A percentile compares a stretch with the other conserved stretches of the same genome.
Evolutionary conservation across 2,329 filamentous ascomycete species (phyloP).

Genomic region (Aspergillus neoniger): DNA sequence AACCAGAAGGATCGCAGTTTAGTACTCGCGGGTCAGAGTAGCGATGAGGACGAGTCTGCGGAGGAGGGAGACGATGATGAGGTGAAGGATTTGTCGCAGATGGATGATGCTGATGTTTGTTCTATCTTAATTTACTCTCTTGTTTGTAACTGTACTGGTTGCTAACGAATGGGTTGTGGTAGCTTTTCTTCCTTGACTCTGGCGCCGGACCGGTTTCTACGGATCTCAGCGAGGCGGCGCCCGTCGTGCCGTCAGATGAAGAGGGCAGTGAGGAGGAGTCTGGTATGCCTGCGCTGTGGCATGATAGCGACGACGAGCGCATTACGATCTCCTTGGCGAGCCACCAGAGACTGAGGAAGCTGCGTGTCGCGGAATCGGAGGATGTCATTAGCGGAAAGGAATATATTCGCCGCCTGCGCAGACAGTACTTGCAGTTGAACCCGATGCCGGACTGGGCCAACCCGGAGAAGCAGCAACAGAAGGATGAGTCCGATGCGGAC

Average conservation of each 20-base stretch:
- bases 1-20: conserved; percentile 51
- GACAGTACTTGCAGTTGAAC: conserved; percentile 69
- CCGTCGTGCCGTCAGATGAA: conserved; percentile 43
- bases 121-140: not conserved
- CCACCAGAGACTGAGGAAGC: conserved; percentile 74
- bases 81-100: conserved; percentile 58
- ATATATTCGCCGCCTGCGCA: conserved; percentile 76
- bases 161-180: conserved; percentile 3
- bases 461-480: conserved; percentile 40
- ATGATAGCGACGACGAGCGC: conserved; percentile 93
- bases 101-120: conserved; percentile 72
- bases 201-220: conserved; percentile 50
- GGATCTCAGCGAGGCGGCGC: conserved; percentile 27
- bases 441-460: conserved; percentile 64
- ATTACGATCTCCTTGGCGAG: conserved; percentile 79
- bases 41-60: conserved; percentile 29
- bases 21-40: conserved; percentile 35
- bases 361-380: conserved; percentile 77
- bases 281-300: conserved; percentile 62
- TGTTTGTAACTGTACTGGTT: not conserved
- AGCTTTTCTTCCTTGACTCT: conserved; percentile 81
- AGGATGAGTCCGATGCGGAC: conserved; percentile 50
- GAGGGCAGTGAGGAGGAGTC: conserved; percentile 35
- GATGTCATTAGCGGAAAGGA: conserved; percentile 85
- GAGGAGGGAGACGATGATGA: conserved; percentile 49